Base-by-base conservation (phyloP, 2,329 filamentous ascomycete species). In the Ophiobolus disseminans region DNA sequence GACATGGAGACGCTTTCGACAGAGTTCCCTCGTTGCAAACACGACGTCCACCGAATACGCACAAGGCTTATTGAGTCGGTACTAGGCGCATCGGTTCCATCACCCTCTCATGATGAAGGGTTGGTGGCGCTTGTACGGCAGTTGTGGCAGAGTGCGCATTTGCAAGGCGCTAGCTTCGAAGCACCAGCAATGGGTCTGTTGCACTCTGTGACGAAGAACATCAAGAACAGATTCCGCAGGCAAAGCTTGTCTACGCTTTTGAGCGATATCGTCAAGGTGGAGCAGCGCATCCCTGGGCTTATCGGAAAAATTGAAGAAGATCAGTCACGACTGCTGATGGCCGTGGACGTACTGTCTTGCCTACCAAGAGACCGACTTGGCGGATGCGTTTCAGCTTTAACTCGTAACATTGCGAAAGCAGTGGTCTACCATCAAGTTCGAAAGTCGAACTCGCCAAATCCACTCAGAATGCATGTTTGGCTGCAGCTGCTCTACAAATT, bases 401-500 rank as follows among this genome's bases (percentile, higher is more conserved):
- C 57, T 1, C 28, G 38, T 13, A 43, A 38, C 11, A 32, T 64
- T 22, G 50, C 45, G 20, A 43, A 50, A 9, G 19, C 30, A 34
- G 38, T 45, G 7, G 25, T n/a, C n/a, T n/a, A n/a, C n/a, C 38
- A 6, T 21, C 32, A 19, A 49, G 38, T 22, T 19, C 30, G 9
- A 22, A n/a, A 13, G n/a, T 46, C 7, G 11, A 41, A n/a, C 16
- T 14, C 10, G 30, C 22, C 4, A 44, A 14, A 9, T 32, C 44
- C 16, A 34, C 23, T 17, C 10, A 21, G 38, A 39, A 31, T 65
- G 22, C 37, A 50, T 3, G 43, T 36, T 9, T 67, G 64, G 64
- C 39, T 65, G 19, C 43, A 40, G 20, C 26, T 68, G n/a, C 51
- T 65, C 10, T 49, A 60, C 21, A 25, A 23, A 11, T 26, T 66